Evolutionary conservation across 192 early-diverging fungal species (phyloP).

Genomic region (Rhizophagus prolifer): DNA sequence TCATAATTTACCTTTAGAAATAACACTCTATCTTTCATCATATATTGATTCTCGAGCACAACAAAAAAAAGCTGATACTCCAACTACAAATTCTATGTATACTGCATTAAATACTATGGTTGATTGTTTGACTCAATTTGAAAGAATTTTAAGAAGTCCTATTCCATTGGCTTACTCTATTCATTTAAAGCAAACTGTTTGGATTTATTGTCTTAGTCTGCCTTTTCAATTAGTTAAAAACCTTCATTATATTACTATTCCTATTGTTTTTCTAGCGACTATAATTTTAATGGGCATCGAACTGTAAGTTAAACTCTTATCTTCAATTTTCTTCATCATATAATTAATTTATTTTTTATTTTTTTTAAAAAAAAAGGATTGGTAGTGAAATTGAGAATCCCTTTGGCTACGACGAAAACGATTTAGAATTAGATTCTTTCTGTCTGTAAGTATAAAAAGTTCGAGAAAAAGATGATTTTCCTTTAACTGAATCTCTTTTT

Average conservation of each 20-base stretch:
- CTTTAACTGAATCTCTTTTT: not conserved
- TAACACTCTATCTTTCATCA: constrained; percentile 59
- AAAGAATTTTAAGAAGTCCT: constrained; percentile 83
- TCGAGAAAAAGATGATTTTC: not conserved
- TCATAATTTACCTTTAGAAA: constrained; percentile 56
- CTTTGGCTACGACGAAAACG: constrained; percentile 81
- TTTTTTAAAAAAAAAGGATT: constrained; percentile 42
- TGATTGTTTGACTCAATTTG: constrained; percentile 67
- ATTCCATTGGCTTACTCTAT: constrained; percentile 88
- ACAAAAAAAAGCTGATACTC: constrained; percentile 46
- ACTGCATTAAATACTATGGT: constrained; percentile 50
- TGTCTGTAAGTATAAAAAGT: constrained; percentile 41
- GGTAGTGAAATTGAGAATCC: constrained; percentile 93
- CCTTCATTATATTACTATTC: constrained; percentile 59
- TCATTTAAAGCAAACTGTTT: constrained; percentile 82
- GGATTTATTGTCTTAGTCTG: constrained; percentile 69
- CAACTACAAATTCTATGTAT: constrained; percentile 48
- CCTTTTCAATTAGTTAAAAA: constrained; percentile 76
- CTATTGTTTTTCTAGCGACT: constrained; percentile 63
- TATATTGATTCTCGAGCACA: constrained; percentile 44
- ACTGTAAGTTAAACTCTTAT: constrained; percentile 13
- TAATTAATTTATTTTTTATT: not conserved
- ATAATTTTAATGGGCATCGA: constrained; percentile 87
- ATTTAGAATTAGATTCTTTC: constrained; percentile 59
- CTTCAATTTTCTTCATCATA: not conserved